Conservation (phyloP, 2,329 filamentous ascomycete genomes). For the Claviceps arundinis region DNA sequence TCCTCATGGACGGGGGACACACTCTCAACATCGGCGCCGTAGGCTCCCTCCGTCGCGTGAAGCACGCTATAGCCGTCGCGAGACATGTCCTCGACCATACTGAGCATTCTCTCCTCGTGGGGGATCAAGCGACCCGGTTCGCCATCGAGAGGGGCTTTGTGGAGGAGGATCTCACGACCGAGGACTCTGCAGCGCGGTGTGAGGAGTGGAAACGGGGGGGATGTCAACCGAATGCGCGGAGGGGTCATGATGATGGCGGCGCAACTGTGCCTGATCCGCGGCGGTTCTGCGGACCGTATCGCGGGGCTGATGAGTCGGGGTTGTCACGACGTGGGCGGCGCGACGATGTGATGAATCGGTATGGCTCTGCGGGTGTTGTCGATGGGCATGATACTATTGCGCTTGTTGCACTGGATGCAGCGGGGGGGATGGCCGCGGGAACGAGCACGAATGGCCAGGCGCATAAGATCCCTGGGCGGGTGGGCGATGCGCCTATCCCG, state of each 20-base stretch:
- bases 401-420: conserved; percentile 30
- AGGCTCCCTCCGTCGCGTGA: conserved; percentile 34
- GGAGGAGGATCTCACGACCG: conserved; percentile 29
- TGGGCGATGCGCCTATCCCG: conserved; percentile 41
- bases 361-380: too few species aligned
- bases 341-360: too few species aligned
- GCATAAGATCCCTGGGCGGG: conserved; percentile 40
- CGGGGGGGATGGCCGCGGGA: conserved; percentile 37
- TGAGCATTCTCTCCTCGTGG: conserved; percentile 36
- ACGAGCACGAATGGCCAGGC: conserved; percentile 43
- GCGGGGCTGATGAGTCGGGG: neutral
- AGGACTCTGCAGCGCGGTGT: conserved; percentile 26
- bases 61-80: conserved; percentile 35
- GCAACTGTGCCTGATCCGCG: conserved; percentile 24
- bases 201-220: conserved; percentile 25
- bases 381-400: conserved; percentile 38
- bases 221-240: conserved; percentile 40
- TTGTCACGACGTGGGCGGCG: too few species aligned
- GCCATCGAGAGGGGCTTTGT: conserved; percentile 37
- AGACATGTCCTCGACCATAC: conserved; percentile 38
- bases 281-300: conserved; percentile 33
- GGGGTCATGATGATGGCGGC: conserved; percentile 19
- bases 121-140: conserved; percentile 40
- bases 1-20: conserved; percentile 43
- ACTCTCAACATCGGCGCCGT: conserved; percentile 38